These are phyloP conservation scores for Escallonia herrerae DNA, from an alignment of 129 eudicot species.

Conservation along the genomic window DNA sequence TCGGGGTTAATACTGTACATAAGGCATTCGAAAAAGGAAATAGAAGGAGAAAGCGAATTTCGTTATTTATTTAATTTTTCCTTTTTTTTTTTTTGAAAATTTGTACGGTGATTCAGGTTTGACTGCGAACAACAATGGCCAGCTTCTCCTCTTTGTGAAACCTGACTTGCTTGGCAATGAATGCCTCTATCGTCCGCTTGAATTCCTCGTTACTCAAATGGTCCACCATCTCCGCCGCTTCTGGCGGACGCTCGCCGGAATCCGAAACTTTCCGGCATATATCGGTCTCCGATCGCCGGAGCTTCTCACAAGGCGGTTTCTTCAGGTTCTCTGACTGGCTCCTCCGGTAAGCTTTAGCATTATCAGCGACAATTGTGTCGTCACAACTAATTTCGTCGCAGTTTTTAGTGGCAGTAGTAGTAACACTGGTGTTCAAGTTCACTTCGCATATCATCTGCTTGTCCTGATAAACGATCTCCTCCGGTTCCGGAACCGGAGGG, in stretches of 20 bases:
- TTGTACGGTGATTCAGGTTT: background rate
- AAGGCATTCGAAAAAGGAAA: too few relatives aligned
- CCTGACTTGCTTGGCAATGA: slow-evolving; percentile 76
- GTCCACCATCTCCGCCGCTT: slow-evolving; percentile 29
- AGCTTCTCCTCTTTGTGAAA: slow-evolving; percentile 70
- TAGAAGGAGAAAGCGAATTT: too few relatives aligned
- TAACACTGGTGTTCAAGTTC: background rate
- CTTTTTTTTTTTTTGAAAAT: too few relatives aligned
- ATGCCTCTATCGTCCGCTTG: slow-evolving; percentile 59
- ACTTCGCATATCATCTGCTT: slow-evolving; percentile 42
- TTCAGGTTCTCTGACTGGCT: slow-evolving; percentile 43
- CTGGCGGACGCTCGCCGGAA: slow-evolving; percentile 12
- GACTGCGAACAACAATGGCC: slow-evolving; percentile 42
- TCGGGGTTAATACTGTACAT: too few relatives aligned
- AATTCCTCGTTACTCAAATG: slow-evolving; percentile 74
- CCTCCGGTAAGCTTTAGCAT: slow-evolving; percentile 24
- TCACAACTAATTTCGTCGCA: slow-evolving; percentile 6
- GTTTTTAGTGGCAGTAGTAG: background rate
- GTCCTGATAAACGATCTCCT: slow-evolving; percentile 46
- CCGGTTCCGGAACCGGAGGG: slow-evolving; percentile 19
- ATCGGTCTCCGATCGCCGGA: slow-evolving; percentile 58
- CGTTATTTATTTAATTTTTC: too few relatives aligned
- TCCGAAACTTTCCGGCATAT: slow-evolving; percentile 19
- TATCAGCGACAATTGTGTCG: slow-evolving; percentile 15
- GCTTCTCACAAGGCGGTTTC: slow-evolving; percentile 21